phyloP scores from a whole-genome alignment of 2,329 filamentous ascomycete genomes.

The Claviceps pazoutovae region DNA sequence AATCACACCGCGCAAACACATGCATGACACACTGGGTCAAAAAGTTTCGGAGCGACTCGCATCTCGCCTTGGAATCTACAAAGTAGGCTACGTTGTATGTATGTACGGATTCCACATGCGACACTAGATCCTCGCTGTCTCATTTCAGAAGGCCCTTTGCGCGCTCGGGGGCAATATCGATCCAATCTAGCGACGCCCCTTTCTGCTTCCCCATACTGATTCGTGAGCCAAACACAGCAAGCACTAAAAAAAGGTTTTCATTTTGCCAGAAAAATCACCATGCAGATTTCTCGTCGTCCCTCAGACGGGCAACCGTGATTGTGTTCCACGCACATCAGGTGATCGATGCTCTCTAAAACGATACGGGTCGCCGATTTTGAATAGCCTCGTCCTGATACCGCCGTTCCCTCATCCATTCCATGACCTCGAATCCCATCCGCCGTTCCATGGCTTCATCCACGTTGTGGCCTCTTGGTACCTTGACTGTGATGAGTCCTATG shows the following conservation, averaged over 20 bases:
- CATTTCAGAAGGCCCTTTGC: too few relatives aligned
- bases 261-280: too few relatives aligned
- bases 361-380: conserved; percentile 9
- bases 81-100: too few relatives aligned
- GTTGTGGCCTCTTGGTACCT: conserved; percentile 26
- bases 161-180: too few relatives aligned
- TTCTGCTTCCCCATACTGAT: too few relatives aligned
- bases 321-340: too few relatives aligned
- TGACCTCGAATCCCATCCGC: conserved; percentile 72
- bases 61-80: not conserved
- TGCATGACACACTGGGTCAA: not conserved
- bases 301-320: not conserved
- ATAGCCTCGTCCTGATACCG: conserved; percentile 22
- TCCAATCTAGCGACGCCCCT: too few relatives aligned
- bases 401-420: conserved; percentile 56
- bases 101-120: too few relatives aligned
- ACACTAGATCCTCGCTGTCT: too few relatives aligned
- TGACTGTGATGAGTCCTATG: conserved; percentile 40
- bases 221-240: too few relatives aligned
- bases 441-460: conserved; percentile 58
- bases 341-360: not conserved
- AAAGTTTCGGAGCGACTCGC: not conserved
- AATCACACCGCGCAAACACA: not conserved
- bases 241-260: too few relatives aligned
- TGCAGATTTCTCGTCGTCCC: too few relatives aligned